Base-by-base conservation (phyloP, 2,329 filamentous ascomycete genomes). In the Stagonosporopsis rhizophila region DNA sequence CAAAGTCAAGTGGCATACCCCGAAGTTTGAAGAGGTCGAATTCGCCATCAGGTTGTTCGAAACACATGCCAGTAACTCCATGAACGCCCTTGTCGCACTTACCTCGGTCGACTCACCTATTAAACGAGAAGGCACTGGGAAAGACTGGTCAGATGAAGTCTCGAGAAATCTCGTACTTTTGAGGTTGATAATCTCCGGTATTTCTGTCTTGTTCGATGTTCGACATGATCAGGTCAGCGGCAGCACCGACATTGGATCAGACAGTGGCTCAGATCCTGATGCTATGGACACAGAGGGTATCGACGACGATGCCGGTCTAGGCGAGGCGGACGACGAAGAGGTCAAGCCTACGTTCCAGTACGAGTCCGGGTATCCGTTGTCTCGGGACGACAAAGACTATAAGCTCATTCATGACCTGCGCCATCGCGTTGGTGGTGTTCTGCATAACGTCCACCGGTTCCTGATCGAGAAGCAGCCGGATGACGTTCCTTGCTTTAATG, bases 101-200 rank as follows among this genome's bases (percentile, higher is more conserved):
- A 96, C 92, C 70, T 88, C 90, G 59, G 88, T 91, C 41, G 85
- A 89, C 32, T 89, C 92, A 1, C 89, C 87, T 2, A 89, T 98
- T 49, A 96, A 92, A 75, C 86, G 94, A 53, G 94, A 93, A 64
- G 95, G 95, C 34, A 96, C 94, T 74, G 96, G 96, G 66, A 99
- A 98, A 77, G 94, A 97, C 68, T 99, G 95, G 95, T 97, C 94
- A 0, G 95, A 99, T 73, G 96, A 99, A 74, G 89, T 98, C 25
- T 94, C 92, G 2, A 83, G 95, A 52, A 92, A 96, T 64, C 83
- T 99, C 53, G 91, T 94, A 12, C 88, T 97, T 47, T 82, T 99
- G 14, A 85, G 94, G 27, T 83, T 99, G n/a, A 87, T 96, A 40
- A 87, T 96, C 23, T 96, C 94, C 3, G 95, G 95, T 49, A 88